Conservation (phyloP, 352 stramenopile genomes). For the Pythium pectinolyticum region DNA sequence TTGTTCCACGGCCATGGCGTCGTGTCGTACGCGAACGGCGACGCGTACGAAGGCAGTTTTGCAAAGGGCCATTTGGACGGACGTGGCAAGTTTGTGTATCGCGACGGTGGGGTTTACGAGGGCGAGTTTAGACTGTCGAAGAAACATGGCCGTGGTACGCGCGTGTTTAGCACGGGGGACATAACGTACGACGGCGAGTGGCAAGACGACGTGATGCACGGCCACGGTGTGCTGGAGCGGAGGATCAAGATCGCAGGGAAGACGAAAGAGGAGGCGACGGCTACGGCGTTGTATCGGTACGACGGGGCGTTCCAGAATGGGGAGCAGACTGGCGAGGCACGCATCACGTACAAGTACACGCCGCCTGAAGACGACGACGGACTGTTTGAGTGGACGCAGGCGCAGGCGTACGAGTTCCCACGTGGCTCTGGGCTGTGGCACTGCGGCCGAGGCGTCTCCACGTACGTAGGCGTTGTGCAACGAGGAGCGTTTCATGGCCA, state of each 20-base stretch:
- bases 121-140: constrained; percentile 48
- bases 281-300: constrained; percentile 36
- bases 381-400: constrained; percentile 47
- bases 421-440: constrained; percentile 59
- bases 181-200: constrained; percentile 62
- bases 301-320: constrained; percentile 48
- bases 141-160: constrained; percentile 48
- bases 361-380: constrained; percentile 26
- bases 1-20: constrained; percentile 55
- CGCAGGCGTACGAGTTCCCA: constrained; percentile 67
- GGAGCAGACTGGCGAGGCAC: constrained; percentile 42
- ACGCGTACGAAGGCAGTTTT: constrained; percentile 73
- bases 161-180: constrained; percentile 55
- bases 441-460: constrained; percentile 47
- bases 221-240: constrained; percentile 40
- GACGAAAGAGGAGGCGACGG: too few species aligned
- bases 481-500: constrained; percentile 64
- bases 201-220: constrained; percentile 60
- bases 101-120: constrained; percentile 58
- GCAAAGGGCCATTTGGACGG: constrained; percentile 45
- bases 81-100: constrained; percentile 43
- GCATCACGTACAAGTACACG: constrained; percentile 44
- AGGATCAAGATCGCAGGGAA: neutral
- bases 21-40: constrained; percentile 59
- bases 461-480: constrained; percentile 54